Base-by-base conservation (phyloP, 169 alveolate genomes). In the Amoebophrya sp. region DNA sequence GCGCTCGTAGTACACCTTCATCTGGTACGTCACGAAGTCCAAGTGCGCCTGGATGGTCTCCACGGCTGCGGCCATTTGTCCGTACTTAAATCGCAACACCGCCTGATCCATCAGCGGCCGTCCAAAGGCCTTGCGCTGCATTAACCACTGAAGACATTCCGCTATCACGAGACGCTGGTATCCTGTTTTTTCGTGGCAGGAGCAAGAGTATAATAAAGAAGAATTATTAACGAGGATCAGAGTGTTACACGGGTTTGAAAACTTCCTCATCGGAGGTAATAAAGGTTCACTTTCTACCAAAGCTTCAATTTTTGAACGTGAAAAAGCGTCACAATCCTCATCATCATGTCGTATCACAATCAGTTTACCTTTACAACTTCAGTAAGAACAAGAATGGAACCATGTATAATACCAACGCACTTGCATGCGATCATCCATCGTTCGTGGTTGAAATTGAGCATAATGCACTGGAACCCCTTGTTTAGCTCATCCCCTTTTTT, bases 361-460 rank as follows among this genome's bases (percentile, higher is more conserved):
- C n/a, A n/a, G n/a, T n/a, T n/a, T n/a, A n/a, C n/a, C n/a, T n/a
- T n/a, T n/a, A n/a, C n/a, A n/a, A n/a, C n/a, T n/a, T n/a, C n/a
- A n/a, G n/a, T n/a, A n/a, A n/a, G n/a, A n/a, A n/a, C n/a, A n/a
- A n/a, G n/a, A n/a, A n/a, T n/a, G n/a, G n/a, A n/a, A n/a, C n/a
- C n/a, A n/a, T n/a, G n/a, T n/a, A n/a, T n/a, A n/a, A n/a, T n/a
- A n/a, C n/a, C n/a, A n/a, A n/a, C n/a, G n/a, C n/a, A n/a, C n/a
- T n/a, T n/a, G n/a, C n/a, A n/a, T n/a, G n/a, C n/a, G n/a, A n/a
- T n/a, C 89, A 89, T 36, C 93, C 93, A 90, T 0, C 94, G 91
- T 90, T 93, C 94, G 47, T 93, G 94, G 41, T 93, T 93, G 89
- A 93, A 93, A 78, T 93, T 93, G 65, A 53, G 77, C 94, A 93